phyloP scores from a whole-genome alignment of 75 land plant species.

The Chamaecyparis obtusa region DNA sequence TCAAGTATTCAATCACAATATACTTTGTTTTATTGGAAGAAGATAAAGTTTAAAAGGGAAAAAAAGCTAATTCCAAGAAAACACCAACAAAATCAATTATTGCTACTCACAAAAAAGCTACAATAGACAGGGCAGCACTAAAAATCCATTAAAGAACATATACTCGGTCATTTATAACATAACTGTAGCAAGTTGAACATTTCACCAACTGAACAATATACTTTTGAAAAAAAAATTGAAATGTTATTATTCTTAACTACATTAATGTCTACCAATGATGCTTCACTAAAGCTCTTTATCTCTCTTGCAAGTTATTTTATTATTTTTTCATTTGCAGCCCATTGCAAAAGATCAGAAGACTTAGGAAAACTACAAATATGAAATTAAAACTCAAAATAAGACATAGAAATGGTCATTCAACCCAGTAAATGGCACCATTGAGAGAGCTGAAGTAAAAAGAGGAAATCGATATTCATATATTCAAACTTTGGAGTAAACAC shows the following conservation, averaged over 20 bases:
- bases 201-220: slow-evolving; percentile 8
- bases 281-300: slow-evolving; percentile 89
- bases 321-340: slow-evolving; percentile 96
- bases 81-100: no score
- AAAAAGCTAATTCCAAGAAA: no score
- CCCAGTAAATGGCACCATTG: background rate
- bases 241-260: slow-evolving; percentile 84
- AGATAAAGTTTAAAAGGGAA: no score
- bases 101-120: no score
- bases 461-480: background rate
- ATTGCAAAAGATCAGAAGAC: background rate
- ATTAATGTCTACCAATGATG: slow-evolving; percentile 91
- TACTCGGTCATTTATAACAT: no score
- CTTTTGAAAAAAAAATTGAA: no score
- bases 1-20: background rate
- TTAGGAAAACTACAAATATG: background rate
- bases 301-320: slow-evolving; percentile 91
- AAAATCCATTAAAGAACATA: no score
- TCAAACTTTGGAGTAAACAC: background rate
- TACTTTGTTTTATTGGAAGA: no score
- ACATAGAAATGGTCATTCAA: background rate
- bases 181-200: no score
- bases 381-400: background rate
- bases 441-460: background rate
- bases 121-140: no score